These are phyloP conservation scores for Ophiostoma ulmi DNA, from an alignment of 2,329 filamentous ascomycete species.

Conservation along the genomic window DNA sequence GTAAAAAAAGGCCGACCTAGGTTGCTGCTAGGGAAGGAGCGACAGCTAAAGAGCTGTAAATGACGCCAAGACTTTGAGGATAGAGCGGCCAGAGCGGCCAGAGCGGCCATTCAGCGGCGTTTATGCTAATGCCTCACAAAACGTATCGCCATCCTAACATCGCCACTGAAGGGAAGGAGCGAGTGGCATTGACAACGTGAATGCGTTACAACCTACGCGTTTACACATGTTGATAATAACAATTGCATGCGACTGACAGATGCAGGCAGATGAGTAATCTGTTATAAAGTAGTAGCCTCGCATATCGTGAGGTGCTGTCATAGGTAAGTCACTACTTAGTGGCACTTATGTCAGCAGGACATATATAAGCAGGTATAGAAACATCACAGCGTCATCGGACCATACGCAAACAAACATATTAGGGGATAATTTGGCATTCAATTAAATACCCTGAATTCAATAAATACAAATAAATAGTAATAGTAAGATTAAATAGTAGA, in stretches of 20 bases:
- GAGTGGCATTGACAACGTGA: neutral
- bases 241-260: neutral
- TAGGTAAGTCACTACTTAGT: neutral
- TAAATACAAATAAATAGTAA: neutral
- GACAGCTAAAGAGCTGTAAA: neutral
- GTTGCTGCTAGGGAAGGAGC: neutral
- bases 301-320: neutral
- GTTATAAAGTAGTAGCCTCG: neutral
- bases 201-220: neutral
- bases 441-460: neutral
- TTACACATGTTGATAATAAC: neutral
- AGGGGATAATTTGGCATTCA: neutral
- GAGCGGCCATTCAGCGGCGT: conserved; percentile 7
- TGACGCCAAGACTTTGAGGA: neutral
- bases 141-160: conserved; percentile 18
- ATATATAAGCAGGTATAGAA: neutral
- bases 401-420: neutral
- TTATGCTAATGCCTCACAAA: neutral
- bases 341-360: neutral
- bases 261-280: neutral
- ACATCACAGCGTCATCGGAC: neutral
- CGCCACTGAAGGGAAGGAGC: conserved; percentile 15
- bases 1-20: neutral
- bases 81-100: neutral
- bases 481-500: conserved; percentile 16